Conservation (phyloP, 2,329 filamentous ascomycete species). For the Cladosporium oxysporum region DNA sequence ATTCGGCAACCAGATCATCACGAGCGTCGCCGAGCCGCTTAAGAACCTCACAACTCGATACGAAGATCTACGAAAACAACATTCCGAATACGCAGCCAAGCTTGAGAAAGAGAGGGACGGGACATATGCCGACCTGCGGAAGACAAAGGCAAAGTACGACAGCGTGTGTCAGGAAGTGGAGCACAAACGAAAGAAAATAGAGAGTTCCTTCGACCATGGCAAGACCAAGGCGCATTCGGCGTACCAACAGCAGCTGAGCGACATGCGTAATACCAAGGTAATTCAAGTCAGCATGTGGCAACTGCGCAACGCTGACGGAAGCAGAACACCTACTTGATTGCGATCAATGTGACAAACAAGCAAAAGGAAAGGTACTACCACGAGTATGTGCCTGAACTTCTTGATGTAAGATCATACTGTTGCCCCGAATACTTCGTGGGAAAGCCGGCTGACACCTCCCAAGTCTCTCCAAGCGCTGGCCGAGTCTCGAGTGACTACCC, state of each 20-base stretch:
- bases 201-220: conserved; percentile 81
- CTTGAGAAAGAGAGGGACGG: conserved; percentile 85
- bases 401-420: conserved; percentile 65
- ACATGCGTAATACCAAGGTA: conserved; percentile 92
- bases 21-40: conserved; percentile 82
- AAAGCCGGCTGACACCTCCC: conserved; percentile 6
- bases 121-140: conserved; percentile 81
- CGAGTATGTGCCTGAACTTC: conserved; percentile 89
- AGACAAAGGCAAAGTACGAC: conserved; percentile 92
- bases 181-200: conserved; percentile 89
- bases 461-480: conserved; percentile 82
- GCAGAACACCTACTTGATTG: conserved; percentile 90
- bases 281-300: conserved; percentile 47
- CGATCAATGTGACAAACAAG: conserved; percentile 95
- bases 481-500: conserved; percentile 79
- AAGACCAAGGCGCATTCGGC: conserved; percentile 88
- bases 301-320: conserved; percentile 15
- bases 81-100: conserved; percentile 84
- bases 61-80: conserved; percentile 89
- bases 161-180: conserved; percentile 91
- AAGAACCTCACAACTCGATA: conserved; percentile 73
- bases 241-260: conserved; percentile 87
- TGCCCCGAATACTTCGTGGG: background rate
- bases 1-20: conserved; percentile 75
- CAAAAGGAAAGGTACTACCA: conserved; percentile 97